Percentiles rank a stretch among this genome's conserved stretches.
Evolutionary conservation across 176 grass and related monocot species (phyloP).

Genomic region (Tuctoria greenei): DNA sequence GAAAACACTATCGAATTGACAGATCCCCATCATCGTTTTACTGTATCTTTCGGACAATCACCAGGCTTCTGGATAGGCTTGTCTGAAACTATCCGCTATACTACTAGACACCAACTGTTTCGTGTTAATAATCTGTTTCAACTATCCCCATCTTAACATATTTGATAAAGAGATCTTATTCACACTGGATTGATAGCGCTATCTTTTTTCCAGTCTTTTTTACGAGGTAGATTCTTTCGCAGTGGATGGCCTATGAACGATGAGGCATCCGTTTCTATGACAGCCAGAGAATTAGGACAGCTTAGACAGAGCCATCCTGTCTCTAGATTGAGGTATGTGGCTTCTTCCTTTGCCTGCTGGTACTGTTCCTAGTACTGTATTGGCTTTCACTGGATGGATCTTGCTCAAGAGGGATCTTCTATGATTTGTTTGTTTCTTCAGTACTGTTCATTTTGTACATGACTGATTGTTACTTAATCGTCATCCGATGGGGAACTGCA

Average conservation of each 20-base stretch:
- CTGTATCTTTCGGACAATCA: background rate
- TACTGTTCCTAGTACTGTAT: constrained; percentile 12
- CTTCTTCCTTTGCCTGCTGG: constrained; percentile 37
- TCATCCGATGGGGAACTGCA: background rate
- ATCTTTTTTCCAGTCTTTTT: constrained; percentile 59
- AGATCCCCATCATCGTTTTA: background rate
- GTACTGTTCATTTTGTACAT: background rate
- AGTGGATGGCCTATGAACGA: constrained; percentile 34
- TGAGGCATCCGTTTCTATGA: constrained; percentile 32
- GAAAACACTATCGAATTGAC: background rate
- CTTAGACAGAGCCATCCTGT: constrained; percentile 55
- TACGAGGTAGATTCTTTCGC: constrained; percentile 61
- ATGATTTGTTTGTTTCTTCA: background rate
- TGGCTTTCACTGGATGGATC: constrained; percentile 7
- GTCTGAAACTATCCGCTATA: background rate
- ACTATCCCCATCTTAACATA: background rate
- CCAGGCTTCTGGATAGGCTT: background rate
- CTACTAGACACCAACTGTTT: background rate
- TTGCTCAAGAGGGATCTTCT: background rate
- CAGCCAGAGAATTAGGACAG: constrained; percentile 54
- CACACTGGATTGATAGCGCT: constrained; percentile 24
- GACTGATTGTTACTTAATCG: background rate
- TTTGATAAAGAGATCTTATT: background rate
- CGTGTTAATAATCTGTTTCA: background rate
- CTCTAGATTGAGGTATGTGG: constrained; percentile 68